Evolutionary conservation across 805 yeast genomes (phyloP), one percentile per base, ranked within the genome.

Genomic region (Wickerhamiella slavikovae): DNA sequence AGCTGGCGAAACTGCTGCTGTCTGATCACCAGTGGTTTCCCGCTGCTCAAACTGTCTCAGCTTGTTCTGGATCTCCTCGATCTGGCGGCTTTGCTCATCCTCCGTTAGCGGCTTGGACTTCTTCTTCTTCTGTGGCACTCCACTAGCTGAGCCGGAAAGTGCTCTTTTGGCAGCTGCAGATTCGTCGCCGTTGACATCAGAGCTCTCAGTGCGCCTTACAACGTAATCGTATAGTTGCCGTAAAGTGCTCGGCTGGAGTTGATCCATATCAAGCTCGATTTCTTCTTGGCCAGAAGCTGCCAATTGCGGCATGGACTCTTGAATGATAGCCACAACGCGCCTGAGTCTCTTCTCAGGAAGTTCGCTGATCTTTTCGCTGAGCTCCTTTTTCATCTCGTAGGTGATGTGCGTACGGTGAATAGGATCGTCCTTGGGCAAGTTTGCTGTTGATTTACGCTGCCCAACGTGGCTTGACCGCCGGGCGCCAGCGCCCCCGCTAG

Each of bases 181-280:
- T 11, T 17, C 18, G 13, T 21, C 15, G 12, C 22, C 20, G 25
- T 10, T 5, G 12, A 17, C 21, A n/a, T 12, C 11, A 12, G 6
- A 17, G 10, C 22, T 17, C 32, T 29, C 32, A 24, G 34, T 35
- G 36, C 37, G 37, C 17, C 42, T 28, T 13, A 74, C 77, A 40
- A 89, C 80, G 42, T 74, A 77, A 49, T 75, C 73, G 61, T 82
- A 85, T 38, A 89, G 59, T 45, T 78, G 77, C 48, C 78, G 55
- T 31, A 85, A 64, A 1, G 95, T 83, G 24, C 67, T 58, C 39
- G 79, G 80, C 43, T 79, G 93, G 41, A 89, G 63, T 52, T 75
- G 75, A 49, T 89, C 95, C 71, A 89, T 76, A 52, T 89, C 98
- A 35, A 89, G 64, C 58, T 89, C 98, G 36, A 89, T 89, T 57